Evolutionary conservation across 1,284 basidiomycete species (phyloP).

Genomic region (Blastosporella zonata): DNA sequence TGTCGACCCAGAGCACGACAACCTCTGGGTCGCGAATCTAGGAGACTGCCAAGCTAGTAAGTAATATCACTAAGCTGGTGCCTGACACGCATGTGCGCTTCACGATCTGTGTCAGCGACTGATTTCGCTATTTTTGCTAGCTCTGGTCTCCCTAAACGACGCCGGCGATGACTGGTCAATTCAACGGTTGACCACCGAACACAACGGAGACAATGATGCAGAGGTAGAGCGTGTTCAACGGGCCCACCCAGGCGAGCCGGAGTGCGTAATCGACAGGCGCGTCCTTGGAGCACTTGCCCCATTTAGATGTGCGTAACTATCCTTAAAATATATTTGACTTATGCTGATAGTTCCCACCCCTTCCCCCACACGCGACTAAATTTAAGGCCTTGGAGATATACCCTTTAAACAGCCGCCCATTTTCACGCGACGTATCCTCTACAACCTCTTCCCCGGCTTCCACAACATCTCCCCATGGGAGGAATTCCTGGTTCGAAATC

Average conservation of each 20-base stretch:
- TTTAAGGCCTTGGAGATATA: slow-evolving; percentile 63
- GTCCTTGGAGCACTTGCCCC: slow-evolving; percentile 71
- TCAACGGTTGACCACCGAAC: slow-evolving; percentile 52
- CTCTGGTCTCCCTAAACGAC: slow-evolving; percentile 46
- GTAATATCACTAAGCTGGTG: slow-evolving; percentile 21
- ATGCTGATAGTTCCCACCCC: slow-evolving; percentile 10
- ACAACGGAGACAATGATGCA: slow-evolving; percentile 59
- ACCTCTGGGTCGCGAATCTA: slow-evolving; percentile 70
- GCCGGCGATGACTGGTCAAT: slow-evolving; percentile 47
- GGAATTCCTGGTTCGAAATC: slow-evolving; percentile 57
- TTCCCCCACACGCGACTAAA: slow-evolving; percentile 13
- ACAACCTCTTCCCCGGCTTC: slow-evolving; percentile 63
- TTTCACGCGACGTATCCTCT: slow-evolving; percentile 65
- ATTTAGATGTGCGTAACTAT: slow-evolving; percentile 52
- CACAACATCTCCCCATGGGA: slow-evolving; percentile 62
- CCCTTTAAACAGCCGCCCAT: slow-evolving; percentile 70
- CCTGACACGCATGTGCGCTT: slow-evolving; percentile 1
- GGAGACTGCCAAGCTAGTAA: slow-evolving; percentile 71
- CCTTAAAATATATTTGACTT: slow-evolving; percentile 5
- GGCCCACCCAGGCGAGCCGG: slow-evolving; percentile 65
- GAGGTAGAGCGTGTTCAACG: slow-evolving; percentile 56
- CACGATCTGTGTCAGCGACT: not conserved
- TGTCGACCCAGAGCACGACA: slow-evolving; percentile 59
- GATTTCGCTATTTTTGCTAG: slow-evolving; percentile 30
- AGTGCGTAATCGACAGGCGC: slow-evolving; percentile 56